phyloP scores from a whole-genome alignment of 305 asterid species.

The Fraxinus albicans region DNA sequence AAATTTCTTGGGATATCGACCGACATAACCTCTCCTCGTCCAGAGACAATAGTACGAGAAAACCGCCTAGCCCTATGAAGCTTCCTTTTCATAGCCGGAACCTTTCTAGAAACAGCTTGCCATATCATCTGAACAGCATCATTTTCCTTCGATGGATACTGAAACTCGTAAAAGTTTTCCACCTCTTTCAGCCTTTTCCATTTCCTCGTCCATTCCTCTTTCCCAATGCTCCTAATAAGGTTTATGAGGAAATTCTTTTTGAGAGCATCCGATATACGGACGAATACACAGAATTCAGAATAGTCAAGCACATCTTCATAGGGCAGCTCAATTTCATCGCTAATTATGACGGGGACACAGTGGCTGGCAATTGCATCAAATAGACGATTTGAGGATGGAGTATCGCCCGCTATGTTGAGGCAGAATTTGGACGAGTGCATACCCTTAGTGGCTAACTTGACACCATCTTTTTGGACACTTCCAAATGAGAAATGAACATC shows the following conservation, averaged over 20 bases:
- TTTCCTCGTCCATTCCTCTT: slow-evolving; percentile 75
- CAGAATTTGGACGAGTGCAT: slow-evolving; percentile 80
- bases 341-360: slow-evolving; percentile 78
- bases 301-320: slow-evolving; percentile 75
- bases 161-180: slow-evolving; percentile 55
- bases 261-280: slow-evolving; percentile 67
- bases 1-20: slow-evolving; percentile 51
- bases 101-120: slow-evolving; percentile 76
- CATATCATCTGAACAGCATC: slow-evolving; percentile 95
- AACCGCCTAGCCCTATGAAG: slow-evolving; percentile 46
- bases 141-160: slow-evolving; percentile 64
- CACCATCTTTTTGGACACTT: slow-evolving; percentile 66
- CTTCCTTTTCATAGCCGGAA: slow-evolving; percentile 49
- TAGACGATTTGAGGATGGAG: slow-evolving; percentile 89
- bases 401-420: slow-evolving; percentile 85
- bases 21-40: slow-evolving; percentile 27
- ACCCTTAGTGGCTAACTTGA: slow-evolving; percentile 58
- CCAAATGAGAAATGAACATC: slow-evolving; percentile 88
- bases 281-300: slow-evolving; percentile 62
- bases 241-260: slow-evolving; percentile 59
- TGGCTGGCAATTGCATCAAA: slow-evolving; percentile 87
- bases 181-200: slow-evolving; percentile 71
- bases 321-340: slow-evolving; percentile 86
- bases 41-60: slow-evolving; percentile 21
- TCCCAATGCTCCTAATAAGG: slow-evolving; percentile 50